These are phyloP conservation scores for Lepiota brunneoincarnata DNA, from an alignment of 768 basidiomycete species.

Conservation along the genomic window DNA sequence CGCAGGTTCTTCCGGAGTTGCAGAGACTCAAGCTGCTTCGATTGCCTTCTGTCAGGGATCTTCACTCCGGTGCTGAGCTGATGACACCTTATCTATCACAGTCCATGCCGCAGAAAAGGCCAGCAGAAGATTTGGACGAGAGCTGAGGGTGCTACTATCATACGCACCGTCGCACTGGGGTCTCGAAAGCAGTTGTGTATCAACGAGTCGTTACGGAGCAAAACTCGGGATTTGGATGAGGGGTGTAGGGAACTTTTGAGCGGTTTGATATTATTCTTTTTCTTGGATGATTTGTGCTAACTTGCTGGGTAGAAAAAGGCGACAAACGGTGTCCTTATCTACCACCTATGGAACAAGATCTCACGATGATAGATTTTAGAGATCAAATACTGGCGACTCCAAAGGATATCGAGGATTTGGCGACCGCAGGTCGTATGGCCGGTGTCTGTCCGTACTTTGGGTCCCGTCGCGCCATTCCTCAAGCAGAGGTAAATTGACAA, in stretches of 20 bases:
- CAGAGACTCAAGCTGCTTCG: constrained; percentile 56
- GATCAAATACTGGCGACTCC: constrained; percentile 87
- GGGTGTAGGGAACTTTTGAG: constrained; percentile 78
- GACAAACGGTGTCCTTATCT: constrained; percentile 75
- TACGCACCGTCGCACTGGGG: constrained; percentile 79
- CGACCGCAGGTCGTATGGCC: constrained; percentile 60
- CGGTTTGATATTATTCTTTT: constrained; percentile 38
- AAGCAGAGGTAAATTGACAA: constrained; percentile 71
- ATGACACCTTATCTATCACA: background rate
- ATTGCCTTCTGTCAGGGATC: constrained; percentile 22
- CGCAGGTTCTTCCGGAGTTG: constrained; percentile 87
- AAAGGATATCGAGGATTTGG: constrained; percentile 94
- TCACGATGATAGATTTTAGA: constrained; percentile 73
- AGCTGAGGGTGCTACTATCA: constrained; percentile 21
- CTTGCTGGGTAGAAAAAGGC: constrained; percentile 45
- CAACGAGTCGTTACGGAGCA: constrained; percentile 70
- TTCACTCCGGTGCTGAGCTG: constrained; percentile 17
- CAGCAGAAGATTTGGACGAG: constrained; percentile 22
- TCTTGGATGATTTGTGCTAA: background rate
- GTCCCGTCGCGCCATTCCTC: constrained; percentile 80
- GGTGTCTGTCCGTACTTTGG: constrained; percentile 93
- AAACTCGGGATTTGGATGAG: constrained; percentile 77
- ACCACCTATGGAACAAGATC: constrained; percentile 67
- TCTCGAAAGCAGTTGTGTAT: constrained; percentile 93
- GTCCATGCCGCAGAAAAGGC: constrained; percentile 23